Conservation (phyloP, 768 basidiomycete genomes). For the Kwoniella pini region DNA sequence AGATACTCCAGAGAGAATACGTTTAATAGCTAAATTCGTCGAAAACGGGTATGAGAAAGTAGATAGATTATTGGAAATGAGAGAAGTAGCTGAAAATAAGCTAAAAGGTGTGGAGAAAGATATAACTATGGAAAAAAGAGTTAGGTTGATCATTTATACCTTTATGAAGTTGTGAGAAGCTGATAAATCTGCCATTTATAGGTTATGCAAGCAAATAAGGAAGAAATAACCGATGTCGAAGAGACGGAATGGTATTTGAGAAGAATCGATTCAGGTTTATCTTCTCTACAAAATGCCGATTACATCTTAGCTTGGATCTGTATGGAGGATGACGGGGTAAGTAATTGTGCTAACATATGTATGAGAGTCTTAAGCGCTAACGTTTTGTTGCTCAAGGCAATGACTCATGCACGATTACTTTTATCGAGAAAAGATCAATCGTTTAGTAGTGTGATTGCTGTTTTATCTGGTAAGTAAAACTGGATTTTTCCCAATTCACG, state of each 20-base stretch:
- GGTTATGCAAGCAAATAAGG: slow-evolving; percentile 64
- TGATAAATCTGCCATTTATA: slow-evolving; percentile 39
- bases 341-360: too few species aligned
- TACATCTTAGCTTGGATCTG: slow-evolving; percentile 92
- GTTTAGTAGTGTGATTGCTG: slow-evolving; percentile 69
- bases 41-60: slow-evolving; percentile 90
- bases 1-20: slow-evolving; percentile 76
- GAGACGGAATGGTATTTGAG: slow-evolving; percentile 82
- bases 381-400: slow-evolving; percentile 61
- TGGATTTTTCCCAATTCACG: too few species aligned
- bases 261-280: slow-evolving; percentile 80
- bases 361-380: neutral
- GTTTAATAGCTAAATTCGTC: slow-evolving; percentile 89
- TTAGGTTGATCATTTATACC: slow-evolving; percentile 49
- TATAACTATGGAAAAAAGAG: slow-evolving; percentile 70
- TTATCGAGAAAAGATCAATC: slow-evolving; percentile 71
- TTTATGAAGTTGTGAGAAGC: too few species aligned
- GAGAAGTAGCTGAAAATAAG: slow-evolving; percentile 68
- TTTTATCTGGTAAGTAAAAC: slow-evolving; percentile 66
- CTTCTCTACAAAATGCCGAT: slow-evolving; percentile 85
- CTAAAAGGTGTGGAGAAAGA: slow-evolving; percentile 66
- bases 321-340: slow-evolving; percentile 97
- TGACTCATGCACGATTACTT: slow-evolving; percentile 72
- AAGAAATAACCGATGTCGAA: slow-evolving; percentile 63
- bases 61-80: slow-evolving; percentile 85